phyloP scores from a whole-genome alignment of 805 yeast genomes.

The Sugiyamaella qingdaonensis region DNA sequence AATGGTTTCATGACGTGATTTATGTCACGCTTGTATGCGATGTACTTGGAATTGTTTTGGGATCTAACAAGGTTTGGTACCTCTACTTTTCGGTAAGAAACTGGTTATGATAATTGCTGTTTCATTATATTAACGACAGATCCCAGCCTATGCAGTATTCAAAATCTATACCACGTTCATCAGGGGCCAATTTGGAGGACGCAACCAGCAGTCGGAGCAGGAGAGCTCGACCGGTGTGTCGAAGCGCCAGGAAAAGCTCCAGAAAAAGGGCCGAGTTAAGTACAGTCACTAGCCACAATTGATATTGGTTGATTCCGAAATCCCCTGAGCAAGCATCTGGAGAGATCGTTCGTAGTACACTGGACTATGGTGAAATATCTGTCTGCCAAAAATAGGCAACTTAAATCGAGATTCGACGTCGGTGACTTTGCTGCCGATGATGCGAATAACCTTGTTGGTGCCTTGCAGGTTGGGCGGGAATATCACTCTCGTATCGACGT shows the following conservation, averaged over 20 bases:
- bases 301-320: constrained; percentile 31
- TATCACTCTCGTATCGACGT: constrained; percentile 28
- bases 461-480: constrained; percentile 22
- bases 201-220: constrained; percentile 9
- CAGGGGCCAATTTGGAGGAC: constrained; percentile 25
- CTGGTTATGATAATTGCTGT: background rate
- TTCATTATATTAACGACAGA: constrained; percentile 16
- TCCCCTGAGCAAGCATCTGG: constrained; percentile 27
- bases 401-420: constrained; percentile 32
- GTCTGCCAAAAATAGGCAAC: constrained; percentile 33
- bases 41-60: constrained; percentile 48
- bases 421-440: constrained; percentile 27
- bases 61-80: constrained; percentile 59
- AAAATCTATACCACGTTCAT: constrained; percentile 42
- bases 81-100: constrained; percentile 37
- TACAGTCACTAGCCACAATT: background rate
- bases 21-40: constrained; percentile 61
- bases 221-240: constrained; percentile 20
- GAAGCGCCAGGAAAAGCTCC: constrained; percentile 40
- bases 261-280: constrained; percentile 26
- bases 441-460: constrained; percentile 25
- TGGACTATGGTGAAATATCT: constrained; percentile 34
- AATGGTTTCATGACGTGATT: constrained; percentile 66
- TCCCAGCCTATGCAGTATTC: constrained; percentile 52
- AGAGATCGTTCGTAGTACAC: constrained; percentile 33